Percentiles rank a stretch among this genome's conserved stretches.
phyloP scores from a whole-genome alignment of 176 grass and related monocot genomes.

The Carex cristatella region DNA sequence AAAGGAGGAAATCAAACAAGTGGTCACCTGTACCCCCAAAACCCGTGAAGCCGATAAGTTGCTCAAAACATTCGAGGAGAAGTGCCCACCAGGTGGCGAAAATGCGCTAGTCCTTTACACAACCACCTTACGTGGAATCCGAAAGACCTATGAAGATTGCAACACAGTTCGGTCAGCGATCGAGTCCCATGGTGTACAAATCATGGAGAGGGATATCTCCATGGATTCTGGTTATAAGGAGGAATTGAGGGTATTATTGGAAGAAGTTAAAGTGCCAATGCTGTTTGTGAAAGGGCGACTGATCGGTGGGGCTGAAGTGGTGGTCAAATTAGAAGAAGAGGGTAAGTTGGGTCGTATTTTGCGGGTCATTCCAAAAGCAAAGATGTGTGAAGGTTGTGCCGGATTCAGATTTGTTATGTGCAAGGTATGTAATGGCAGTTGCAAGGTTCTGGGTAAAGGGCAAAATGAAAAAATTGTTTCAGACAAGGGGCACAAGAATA shows the following conservation, averaged over 20 bases:
- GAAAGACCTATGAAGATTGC: conserved; percentile 86
- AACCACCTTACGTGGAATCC: conserved; percentile 75
- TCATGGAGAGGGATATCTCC: conserved; percentile 93
- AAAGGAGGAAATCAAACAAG: conserved; percentile 71
- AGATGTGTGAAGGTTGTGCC: conserved; percentile 76
- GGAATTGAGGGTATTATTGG: conserved; percentile 75
- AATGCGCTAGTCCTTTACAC: conserved; percentile 78
- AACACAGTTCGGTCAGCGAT: conserved; percentile 68
- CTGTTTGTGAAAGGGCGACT: conserved; percentile 70
- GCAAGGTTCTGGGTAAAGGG: conserved; percentile 74
- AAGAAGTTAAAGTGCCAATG: conserved; percentile 59
- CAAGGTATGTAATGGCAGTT: conserved; percentile 83
- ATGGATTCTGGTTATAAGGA: conserved; percentile 97
- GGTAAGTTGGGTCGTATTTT: conserved; percentile 60
- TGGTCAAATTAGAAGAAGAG: conserved; percentile 75
- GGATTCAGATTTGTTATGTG: conserved; percentile 94
- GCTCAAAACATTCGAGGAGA: conserved; percentile 46
- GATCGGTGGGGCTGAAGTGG: conserved; percentile 64
- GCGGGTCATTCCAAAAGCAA: conserved; percentile 62
- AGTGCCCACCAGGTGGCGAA: conserved; percentile 59
- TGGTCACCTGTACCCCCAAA: conserved; percentile 36
- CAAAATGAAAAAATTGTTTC: conserved; percentile 3
- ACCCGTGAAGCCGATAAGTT: conserved; percentile 39
- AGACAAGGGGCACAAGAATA: conserved; percentile 34
- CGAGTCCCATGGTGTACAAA: conserved; percentile 61